Base-by-base conservation (phyloP, 1,284 basidiomycete genomes). In the Sanguinoderma infundibulare region DNA sequence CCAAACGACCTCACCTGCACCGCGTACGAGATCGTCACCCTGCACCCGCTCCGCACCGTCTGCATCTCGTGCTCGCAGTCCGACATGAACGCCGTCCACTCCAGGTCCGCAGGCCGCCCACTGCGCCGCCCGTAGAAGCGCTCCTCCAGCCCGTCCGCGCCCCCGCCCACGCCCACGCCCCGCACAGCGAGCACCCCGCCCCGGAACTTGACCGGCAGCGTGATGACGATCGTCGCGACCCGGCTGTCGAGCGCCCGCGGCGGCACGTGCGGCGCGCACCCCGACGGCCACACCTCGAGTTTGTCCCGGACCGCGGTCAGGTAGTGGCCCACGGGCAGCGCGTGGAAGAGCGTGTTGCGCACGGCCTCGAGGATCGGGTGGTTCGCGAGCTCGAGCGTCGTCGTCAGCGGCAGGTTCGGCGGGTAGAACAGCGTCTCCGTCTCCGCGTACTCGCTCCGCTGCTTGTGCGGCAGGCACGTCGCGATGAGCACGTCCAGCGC, bases 361-460 rank as follows among this genome's bases (percentile, higher is more conserved):
- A 92, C 79, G 0, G 91, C 87, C 65, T 92, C 90, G 60, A 93
- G 82, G 69, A 93, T 87, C 2, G 91, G 91, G 69, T 91, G 89
- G 71, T 89, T 91, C 14, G 90, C 83, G 63, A 93, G 81, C 69
- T 93, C 91, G 66, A 93, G 83, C 0, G 91, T 89, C 14, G 87
- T 79, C 0, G 89, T 91, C 53, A 92, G 75, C 14, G 91, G 87
- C 51, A 91, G 84, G 60, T 82, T 86, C 5, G 86, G 78, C 8
- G 91, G 90, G 73, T 87, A 92, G 73, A 85, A 87, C n/a, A 91
- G 78, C 0, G 87, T 85, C 66, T 90, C 88, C 59, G 85, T 84
- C 34, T 71, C 72, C 1, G 71, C 70, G 62, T 73, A 73, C 15
- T 79, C 77, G 65, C 84, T 87, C 28, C 81, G 81, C 60, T 83